Base-by-base conservation (phyloP, 1,284 basidiomycete genomes). In the Ganoderma sp. region DNA sequence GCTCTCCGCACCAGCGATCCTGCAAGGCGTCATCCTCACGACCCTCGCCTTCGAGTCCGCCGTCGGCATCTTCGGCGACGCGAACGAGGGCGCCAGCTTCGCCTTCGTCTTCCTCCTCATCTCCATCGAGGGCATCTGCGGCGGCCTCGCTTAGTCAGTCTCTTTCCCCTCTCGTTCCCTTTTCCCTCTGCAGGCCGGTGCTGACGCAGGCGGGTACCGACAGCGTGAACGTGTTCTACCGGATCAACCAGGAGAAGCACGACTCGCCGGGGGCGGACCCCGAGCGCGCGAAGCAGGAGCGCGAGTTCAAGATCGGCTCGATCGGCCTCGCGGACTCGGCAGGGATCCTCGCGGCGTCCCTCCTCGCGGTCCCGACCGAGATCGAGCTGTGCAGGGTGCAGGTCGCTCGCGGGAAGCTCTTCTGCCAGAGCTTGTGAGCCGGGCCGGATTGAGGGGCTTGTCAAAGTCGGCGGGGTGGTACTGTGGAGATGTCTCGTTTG, bases 241-340 rank as follows among this genome's bases (percentile, higher is more conserved):
- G 89, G 66, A 86, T 96, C 67, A 95, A 94, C 61, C 91, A 93
- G 71, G 92, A 94, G 75, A 82, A 81, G 6, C 83, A 84, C 2
- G 82, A 85, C 69, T 78, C 82, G 10, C 64, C 71, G 2, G 72
- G 66, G 3, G 76, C 78, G 80, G 85, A 89, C 68, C 78, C 80
- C 25, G 90, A 91, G 76, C 85, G 86, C 41, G 81, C 83, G 22
- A 84, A 84, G 71, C 91, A 93, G 75, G 92, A 94, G 77, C 87
- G 88, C 66, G 95, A 96, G 79, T 97, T 96, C 80, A 90, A 90
- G 81, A 97, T 97, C 68, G 95, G 94, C 9, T 94, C 92, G 0
- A 90, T 95, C 43, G 95, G 95, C 6, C 88, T 94, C 67, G 82
- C 91, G 15, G 91, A 92, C 76, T 89, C 88, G 48, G 83, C 85